Evolutionary conservation across 495 filamentous ascomycete species (phyloP).

Genomic region (Annulohypoxylon maeteangense): DNA sequence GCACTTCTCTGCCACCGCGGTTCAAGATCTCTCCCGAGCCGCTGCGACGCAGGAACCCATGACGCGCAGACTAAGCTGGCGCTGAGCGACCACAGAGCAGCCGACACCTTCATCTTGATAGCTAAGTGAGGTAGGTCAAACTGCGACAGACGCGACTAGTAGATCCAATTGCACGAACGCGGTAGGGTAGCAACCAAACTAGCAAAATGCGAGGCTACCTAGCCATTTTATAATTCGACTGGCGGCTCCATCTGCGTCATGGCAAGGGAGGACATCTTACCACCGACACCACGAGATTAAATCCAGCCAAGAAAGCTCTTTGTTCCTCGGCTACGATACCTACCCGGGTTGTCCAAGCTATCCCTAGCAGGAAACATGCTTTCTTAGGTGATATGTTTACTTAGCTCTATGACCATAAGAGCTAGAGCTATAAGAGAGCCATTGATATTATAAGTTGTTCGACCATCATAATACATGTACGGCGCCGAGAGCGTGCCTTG

Average conservation of each 20-base stretch:
- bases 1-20: slow-evolving; percentile 25
- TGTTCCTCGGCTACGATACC: background rate
- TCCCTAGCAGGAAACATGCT: slow-evolving; percentile 1
- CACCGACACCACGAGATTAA: background rate
- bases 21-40: slow-evolving; percentile 15
- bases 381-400: background rate
- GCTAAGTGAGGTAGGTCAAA: background rate
- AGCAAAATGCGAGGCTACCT: background rate
- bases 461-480: background rate
- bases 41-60: slow-evolving; percentile 18
- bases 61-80: slow-evolving; percentile 26
- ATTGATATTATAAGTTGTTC: background rate
- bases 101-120: slow-evolving; percentile 26
- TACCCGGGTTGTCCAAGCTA: background rate
- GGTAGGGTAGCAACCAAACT: background rate
- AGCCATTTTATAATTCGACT: slow-evolving; percentile 14
- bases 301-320: slow-evolving; percentile 20
- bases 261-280: slow-evolving; percentile 8
- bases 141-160: background rate
- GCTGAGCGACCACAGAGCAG: slow-evolving; percentile 18
- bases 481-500: slow-evolving; percentile 8
- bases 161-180: background rate
- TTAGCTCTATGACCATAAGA: background rate
- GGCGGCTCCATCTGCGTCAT: background rate
- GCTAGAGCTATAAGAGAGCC: background rate